Evolutionary conservation across 345 rosid species (phyloP), one percentile per base, ranked within the genome.

Genomic region (Pugionium dolabratum): DNA sequence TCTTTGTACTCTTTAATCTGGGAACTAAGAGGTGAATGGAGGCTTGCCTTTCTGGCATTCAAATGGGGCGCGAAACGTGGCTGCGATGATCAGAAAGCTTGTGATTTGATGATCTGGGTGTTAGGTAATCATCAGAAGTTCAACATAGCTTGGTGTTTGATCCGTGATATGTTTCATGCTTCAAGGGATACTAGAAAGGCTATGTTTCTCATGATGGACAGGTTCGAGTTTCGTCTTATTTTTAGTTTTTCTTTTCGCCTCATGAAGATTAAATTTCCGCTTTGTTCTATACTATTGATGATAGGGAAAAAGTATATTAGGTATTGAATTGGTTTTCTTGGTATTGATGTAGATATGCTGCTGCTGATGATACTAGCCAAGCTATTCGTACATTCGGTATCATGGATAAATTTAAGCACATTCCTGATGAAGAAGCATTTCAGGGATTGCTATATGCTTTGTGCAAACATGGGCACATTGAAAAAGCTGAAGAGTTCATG

Each of bases 401-500:
- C 4, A 86, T 90, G 94, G 96, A 86, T 74, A 90, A 83, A 77
- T 93, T 87, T 75, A 81, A 84, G 73, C 65, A 79, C 62, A 61
- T 67, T 5, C 96, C 90, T 3, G 97, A 90, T 62, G 86, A 87
- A 66, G 96, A 90, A 78, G 91, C 91, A n/a, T 90, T 83, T 69
- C 63, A 49, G 46, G 64, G 68, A 46, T 80, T 86, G 53, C 34
- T 93, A 41, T 66, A 56, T 59, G 70, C 83, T 32, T 84, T 93
- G 27, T 93, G 96, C 66, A 81, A 67, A 63, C 75, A 88, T 64
- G 98, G 98, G 10, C 79, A 86, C 72, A 76, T 90, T 41, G 98
- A 93, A 73, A 89, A 93, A 74, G 97, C 97, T n/a, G 91, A 90
- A 76, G 96, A 93, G 79, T 85, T 84, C 67, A 86, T 90, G 98